phyloP scores from a whole-genome alignment of 768 basidiomycete species.

The Mycena kentingensis region DNA sequence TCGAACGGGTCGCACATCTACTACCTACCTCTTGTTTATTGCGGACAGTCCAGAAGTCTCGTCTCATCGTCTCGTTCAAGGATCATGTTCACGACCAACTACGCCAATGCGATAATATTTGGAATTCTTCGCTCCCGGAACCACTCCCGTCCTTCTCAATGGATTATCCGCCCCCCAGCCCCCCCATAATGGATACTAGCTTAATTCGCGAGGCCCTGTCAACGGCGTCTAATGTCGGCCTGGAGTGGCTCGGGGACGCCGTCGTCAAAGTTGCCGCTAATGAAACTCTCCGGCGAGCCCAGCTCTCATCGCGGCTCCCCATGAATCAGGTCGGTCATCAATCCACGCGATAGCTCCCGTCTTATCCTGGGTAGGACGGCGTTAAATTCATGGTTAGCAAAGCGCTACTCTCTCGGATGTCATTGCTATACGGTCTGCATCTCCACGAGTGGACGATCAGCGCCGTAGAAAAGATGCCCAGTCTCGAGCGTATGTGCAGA shows the following conservation, averaged over 20 bases:
- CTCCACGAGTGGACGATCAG: neutral
- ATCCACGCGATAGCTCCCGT: neutral
- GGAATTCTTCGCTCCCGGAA: no score
- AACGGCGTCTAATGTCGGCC: neutral
- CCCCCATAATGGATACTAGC: neutral
- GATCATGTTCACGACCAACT: no score
- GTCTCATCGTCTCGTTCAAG: no score
- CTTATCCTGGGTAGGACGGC: neutral
- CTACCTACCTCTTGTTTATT: no score
- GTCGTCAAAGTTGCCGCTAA: neutral
- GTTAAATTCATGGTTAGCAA: neutral
- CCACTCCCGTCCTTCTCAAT: neutral
- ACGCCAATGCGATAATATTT: no score
- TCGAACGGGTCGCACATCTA: no score
- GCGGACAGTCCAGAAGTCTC: no score
- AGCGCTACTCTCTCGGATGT: neutral
- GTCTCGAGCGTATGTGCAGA: neutral
- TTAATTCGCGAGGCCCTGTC: neutral
- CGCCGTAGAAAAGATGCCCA: neutral
- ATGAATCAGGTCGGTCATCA: neutral
- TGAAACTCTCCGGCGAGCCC: neutral
- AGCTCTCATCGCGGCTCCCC: neutral
- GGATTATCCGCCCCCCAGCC: neutral
- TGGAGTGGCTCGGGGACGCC: neutral
- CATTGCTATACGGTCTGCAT: neutral